A percentile compares a stretch with the other conserved stretches of the same genome.
Conservation (phyloP, 75 land plant genomes). For the Sequoiadendron giganteum region DNA sequence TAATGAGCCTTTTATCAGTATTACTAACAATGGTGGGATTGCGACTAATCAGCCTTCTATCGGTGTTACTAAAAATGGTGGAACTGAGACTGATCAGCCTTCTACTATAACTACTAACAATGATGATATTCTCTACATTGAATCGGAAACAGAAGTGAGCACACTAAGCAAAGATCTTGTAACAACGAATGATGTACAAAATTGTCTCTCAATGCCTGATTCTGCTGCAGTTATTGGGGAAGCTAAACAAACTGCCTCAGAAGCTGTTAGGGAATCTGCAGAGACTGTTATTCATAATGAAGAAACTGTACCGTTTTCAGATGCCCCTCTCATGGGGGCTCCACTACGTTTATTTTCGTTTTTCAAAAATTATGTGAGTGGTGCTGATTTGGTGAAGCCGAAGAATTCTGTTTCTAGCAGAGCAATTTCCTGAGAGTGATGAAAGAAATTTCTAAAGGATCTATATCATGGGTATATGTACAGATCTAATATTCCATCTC, state of each 20-base stretch:
- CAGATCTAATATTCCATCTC: background rate
- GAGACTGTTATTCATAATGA: background rate
- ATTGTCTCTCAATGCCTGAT: background rate
- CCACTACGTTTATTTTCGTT: conserved; percentile 69
- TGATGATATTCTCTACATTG: background rate
- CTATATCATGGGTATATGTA: conserved; percentile 1
- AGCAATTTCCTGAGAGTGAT: background rate
- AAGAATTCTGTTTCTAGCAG: background rate
- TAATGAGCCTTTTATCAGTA: background rate
- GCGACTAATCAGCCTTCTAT: background rate
- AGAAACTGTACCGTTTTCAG: conserved; percentile 42
- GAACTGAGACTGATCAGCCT: background rate
- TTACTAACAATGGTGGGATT: background rate
- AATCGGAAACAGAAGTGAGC: background rate
- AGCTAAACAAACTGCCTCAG: background rate
- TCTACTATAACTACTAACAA: background rate
- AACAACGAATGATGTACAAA: background rate
- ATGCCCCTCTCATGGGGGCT: conserved; percentile 86
- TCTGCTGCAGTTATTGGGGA: background rate
- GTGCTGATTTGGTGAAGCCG: conserved; percentile 71
- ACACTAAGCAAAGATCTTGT: background rate
- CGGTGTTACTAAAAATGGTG: background rate
- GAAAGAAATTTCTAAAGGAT: background rate
- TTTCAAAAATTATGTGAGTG: conserved; percentile 75
- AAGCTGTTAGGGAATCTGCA: conserved; percentile 2